Base-by-base conservation (phyloP, 2,329 filamentous ascomycete genomes). In the Talaromyces atroroseus region DNA sequence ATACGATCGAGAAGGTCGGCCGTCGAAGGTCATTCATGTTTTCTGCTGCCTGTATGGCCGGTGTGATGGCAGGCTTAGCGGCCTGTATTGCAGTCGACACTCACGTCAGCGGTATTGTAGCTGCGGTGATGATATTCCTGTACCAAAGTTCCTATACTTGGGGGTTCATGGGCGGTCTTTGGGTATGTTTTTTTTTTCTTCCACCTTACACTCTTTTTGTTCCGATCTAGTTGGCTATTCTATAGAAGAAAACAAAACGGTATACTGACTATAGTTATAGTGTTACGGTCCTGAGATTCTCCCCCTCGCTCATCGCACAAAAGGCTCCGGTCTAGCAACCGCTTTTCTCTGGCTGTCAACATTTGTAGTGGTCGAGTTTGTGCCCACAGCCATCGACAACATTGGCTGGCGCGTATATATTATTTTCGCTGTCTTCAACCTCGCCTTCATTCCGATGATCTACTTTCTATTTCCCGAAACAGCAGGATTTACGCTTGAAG, bases 281-380 rank as follows among this genome's bases (percentile, higher is more conserved):
- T 60, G 57, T 46, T 62, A 62, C 50, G 59, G 53, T 0, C 58
- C 60, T 5, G 61, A 61, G n/a, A 60, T 62, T 14, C 48, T 62
- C 3, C 60, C 61, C 18, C 56, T 62, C 11, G 56, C 58, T n/a
- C 60, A 61, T 21, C 60, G 56, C 16, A 54, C 56, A 10, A 61
- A 61, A 49, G 61, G 58, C 2, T 57, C 59, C 11, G 56, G 58
- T 23, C 56, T 62, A 16, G 54, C 54, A 21, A 62, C 58, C 7
- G 61, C 54, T 6, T 60, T 78, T 52, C 78, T 82, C 61, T 75
- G 77, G 26, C 78, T 78, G 65, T 82, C 84, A 61, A 78, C 78
- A 0, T 72, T 83, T 1, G 80, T 83, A 60, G 80, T 82, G 60
- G 76, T 80, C 1, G 76, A 78, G 49, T 68, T 69, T 42, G 77